These are phyloP conservation scores for Trichoderma asperelloides DNA, from an alignment of 495 filamentous ascomycete genomes.

Conservation along the genomic window DNA sequence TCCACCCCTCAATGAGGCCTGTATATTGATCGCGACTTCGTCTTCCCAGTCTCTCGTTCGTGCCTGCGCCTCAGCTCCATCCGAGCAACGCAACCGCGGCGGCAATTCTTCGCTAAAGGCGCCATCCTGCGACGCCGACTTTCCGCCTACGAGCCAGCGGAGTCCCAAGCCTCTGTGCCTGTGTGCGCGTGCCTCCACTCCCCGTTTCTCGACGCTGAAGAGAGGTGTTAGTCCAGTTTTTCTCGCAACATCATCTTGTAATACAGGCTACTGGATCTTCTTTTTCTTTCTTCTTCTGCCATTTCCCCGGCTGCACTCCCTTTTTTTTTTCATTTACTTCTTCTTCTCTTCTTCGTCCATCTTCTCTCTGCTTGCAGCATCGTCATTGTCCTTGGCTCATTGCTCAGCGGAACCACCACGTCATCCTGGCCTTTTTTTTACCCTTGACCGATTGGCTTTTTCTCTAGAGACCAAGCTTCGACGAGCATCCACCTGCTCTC, in stretches of 20 bases:
- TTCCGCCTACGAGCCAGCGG: conserved; percentile 4
- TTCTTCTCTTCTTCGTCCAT: background rate
- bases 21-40: conserved; percentile 2
- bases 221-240: background rate
- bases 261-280: conserved; percentile 8
- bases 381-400: background rate
- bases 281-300: background rate
- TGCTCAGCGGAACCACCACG: conserved; percentile 3
- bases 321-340: no score
- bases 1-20: conserved; percentile 8
- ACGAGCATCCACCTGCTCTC: background rate
- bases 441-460: conserved; percentile 7
- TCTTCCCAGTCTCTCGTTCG: background rate
- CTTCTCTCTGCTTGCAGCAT: no score
- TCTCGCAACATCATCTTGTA: conserved; percentile 5
- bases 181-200: background rate
- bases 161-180: background rate
- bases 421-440: conserved; percentile 2
- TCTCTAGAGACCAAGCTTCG: background rate
- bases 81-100: background rate
- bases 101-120: background rate
- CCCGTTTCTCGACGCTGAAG: background rate
- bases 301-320: background rate
- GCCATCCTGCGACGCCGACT: background rate
- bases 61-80: background rate